A percentile compares a stretch with the other conserved stretches of the same genome.
Evolutionary conservation across 768 basidiomycete genomes (phyloP).

Genomic region (Gelatoporia subvermispora): DNA sequence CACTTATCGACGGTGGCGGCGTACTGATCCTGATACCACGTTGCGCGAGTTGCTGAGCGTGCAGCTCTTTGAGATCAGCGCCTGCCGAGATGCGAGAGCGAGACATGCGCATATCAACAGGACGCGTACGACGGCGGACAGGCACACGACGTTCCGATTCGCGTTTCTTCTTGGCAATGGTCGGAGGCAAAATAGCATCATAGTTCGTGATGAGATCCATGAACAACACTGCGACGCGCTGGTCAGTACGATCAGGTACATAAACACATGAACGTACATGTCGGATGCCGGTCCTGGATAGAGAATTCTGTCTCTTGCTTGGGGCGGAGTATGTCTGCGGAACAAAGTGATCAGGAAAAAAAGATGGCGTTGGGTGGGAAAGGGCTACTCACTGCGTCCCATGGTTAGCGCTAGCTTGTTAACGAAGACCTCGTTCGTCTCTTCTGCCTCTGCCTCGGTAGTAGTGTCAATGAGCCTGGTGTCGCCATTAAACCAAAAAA

Average conservation of each 20-base stretch:
- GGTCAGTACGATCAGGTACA: background rate
- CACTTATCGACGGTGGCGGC: slow-evolving; percentile 15
- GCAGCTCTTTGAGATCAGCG: slow-evolving; percentile 62
- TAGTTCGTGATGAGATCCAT: slow-evolving; percentile 81
- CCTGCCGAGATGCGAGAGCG: slow-evolving; percentile 71
- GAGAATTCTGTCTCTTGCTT: slow-evolving; percentile 78
- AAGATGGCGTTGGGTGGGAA: background rate
- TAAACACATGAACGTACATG: slow-evolving; percentile 40
- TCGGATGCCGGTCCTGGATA: slow-evolving; percentile 87
- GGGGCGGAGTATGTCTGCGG: slow-evolving; percentile 73
- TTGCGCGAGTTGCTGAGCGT: slow-evolving; percentile 51
- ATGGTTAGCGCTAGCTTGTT: slow-evolving; percentile 85
- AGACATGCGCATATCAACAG: slow-evolving; percentile 84
- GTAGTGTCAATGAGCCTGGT: slow-evolving; percentile 67
- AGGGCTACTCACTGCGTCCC: slow-evolving; percentile 64
- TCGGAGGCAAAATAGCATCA: slow-evolving; percentile 67
- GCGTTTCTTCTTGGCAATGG: slow-evolving; percentile 79
- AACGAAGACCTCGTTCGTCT: slow-evolving; percentile 73
- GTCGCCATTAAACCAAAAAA: background rate
- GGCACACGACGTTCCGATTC: slow-evolving; percentile 86
- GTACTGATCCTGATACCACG: slow-evolving; percentile 19
- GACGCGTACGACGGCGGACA: slow-evolving; percentile 79
- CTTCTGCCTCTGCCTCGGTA: slow-evolving; percentile 42
- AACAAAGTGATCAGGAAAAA: background rate
- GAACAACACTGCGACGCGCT: slow-evolving; percentile 60